Evolutionary conservation across 192 early-diverging fungal genomes (phyloP), one percentile per base, ranked within the genome.

Genomic region (Phlyctochytrium arcticum): DNA sequence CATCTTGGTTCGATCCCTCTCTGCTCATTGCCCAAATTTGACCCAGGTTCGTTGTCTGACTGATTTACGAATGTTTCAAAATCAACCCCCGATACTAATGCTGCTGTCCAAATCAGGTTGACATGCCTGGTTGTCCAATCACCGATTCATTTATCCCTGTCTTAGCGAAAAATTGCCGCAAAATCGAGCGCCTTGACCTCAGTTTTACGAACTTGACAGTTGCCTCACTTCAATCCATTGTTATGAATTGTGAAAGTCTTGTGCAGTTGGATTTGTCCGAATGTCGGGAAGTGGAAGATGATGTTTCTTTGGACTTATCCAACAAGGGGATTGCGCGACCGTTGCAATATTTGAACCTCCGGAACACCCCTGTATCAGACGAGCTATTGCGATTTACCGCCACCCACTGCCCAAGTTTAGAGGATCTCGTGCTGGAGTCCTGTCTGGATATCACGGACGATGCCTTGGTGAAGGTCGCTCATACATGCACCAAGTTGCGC

Each of bases 91-190:
- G n/a, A n/a, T n/a, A n/a, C n/a, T n/a, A n/a, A n/a, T n/a, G n/a
- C n/a, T n/a, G n/a, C n/a, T n/a, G n/a, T n/a, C 50, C 19, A 5
- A 23, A 17, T 47, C 48, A 65, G 60, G 55, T 83, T 27, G 81
- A 79, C 44, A 65, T 83, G 17, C 71, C 74, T 0, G 77, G 78
- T n/a, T 83, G 81, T 65, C 81, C 78, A 2, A 68, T 83, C 49
- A 70, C 81, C 0, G 81, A 83, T 51, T 69, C 73, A 4, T 83
- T 80, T 48, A 60, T 83, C 34, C 71, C 75, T 8, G 36, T 51
- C 54, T 60, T 83, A 6, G 66, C 72, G 15, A 67, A 72, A 42
- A 80, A 67, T 46, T 80, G 78, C 55, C 36, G 35, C 21, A 27
- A 60, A 6, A 60, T 83, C 31, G 61, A 78, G 46, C 34, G 74